These are phyloP conservation scores for Ogataea hybrid DNA, from an alignment of 1,139 yeast species.

Conservation along the genomic window DNA sequence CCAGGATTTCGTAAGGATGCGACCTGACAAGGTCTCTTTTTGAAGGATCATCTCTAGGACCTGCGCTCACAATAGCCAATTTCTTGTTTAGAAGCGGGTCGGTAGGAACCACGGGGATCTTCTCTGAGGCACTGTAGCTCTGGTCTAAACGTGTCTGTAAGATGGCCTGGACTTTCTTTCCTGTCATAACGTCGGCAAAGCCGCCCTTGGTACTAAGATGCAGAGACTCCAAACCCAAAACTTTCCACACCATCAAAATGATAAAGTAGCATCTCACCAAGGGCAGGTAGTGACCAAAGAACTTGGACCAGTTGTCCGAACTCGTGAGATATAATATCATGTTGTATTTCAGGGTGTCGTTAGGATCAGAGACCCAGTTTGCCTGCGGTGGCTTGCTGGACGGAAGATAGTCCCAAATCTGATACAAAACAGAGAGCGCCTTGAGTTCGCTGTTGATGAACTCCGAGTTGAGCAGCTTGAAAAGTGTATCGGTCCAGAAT, in stretches of 20 bases:
- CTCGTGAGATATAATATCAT: slow-evolving; percentile 57
- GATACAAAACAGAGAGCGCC: slow-evolving; percentile 64
- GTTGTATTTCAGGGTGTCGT: slow-evolving; percentile 43
- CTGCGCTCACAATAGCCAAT: slow-evolving; percentile 42
- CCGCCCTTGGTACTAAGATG: slow-evolving; percentile 9
- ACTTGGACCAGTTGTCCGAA: slow-evolving; percentile 47
- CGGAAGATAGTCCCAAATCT: slow-evolving; percentile 76
- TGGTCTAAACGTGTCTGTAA: slow-evolving; percentile 14
- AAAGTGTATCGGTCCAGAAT: slow-evolving; percentile 67
- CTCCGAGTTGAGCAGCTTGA: slow-evolving; percentile 59
- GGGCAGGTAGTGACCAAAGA: slow-evolving; percentile 80
- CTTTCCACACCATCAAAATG: slow-evolving; percentile 66
- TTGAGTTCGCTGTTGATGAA: slow-evolving; percentile 63
- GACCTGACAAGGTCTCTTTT: slow-evolving; percentile 35
- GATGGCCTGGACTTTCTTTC: slow-evolving; percentile 11
- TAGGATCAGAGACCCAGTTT: slow-evolving; percentile 38
- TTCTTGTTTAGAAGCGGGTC: slow-evolving; percentile 53
- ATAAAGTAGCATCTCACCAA: slow-evolving; percentile 67
- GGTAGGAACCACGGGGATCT: slow-evolving; percentile 39
- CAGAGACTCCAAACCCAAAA: slow-evolving; percentile 29
- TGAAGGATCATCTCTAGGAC: slow-evolving; percentile 33
- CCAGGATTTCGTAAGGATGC: slow-evolving; percentile 72
- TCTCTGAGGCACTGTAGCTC: slow-evolving; percentile 19
- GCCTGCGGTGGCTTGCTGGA: slow-evolving; percentile 20
- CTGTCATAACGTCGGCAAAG: slow-evolving; percentile 18